These are phyloP conservation scores for Scutellaria barbata DNA, from an alignment of 257 asterid genomes.

Conservation along the genomic window DNA sequence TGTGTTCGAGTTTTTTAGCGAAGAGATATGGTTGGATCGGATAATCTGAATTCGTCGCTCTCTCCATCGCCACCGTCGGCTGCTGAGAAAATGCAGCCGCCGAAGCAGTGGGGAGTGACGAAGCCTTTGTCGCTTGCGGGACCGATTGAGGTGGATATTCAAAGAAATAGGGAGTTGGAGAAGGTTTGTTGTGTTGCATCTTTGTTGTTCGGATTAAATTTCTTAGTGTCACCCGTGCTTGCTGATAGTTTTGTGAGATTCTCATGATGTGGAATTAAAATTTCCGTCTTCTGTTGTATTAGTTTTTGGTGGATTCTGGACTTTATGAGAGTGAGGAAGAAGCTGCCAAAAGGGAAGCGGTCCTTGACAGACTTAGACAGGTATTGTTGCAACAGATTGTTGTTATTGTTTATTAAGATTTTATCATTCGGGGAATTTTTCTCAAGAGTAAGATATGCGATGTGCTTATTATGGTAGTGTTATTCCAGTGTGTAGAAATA, in stretches of 20 bases:
- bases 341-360: conserved; percentile 71
- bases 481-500: neutral
- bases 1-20: conserved; percentile 31
- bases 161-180: conserved; percentile 68
- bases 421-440: neutral
- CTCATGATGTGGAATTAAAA: neutral
- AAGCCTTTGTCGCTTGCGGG: conserved; percentile 78
- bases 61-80: conserved; percentile 43
- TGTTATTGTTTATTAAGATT: neutral
- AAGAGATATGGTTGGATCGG: conserved; percentile 52
- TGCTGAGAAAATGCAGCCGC: conserved; percentile 43
- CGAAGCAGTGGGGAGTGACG: conserved; percentile 76
- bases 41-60: conserved; percentile 40
- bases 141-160: conserved; percentile 67
- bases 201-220: neutral
- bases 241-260: conserved; percentile 24
- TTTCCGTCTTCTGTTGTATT: conserved; percentile 15
- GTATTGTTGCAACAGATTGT: conserved; percentile 38
- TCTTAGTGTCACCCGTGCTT: neutral
- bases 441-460: neutral
- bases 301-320: conserved; percentile 79
- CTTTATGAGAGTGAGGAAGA: conserved; percentile 79
- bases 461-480: neutral
- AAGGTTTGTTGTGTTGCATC: conserved; percentile 52
- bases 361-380: conserved; percentile 74